Evolutionary conservation across 352 stramenopile genomes (phyloP).

Genomic region (Elongisporangium undulatum): DNA sequence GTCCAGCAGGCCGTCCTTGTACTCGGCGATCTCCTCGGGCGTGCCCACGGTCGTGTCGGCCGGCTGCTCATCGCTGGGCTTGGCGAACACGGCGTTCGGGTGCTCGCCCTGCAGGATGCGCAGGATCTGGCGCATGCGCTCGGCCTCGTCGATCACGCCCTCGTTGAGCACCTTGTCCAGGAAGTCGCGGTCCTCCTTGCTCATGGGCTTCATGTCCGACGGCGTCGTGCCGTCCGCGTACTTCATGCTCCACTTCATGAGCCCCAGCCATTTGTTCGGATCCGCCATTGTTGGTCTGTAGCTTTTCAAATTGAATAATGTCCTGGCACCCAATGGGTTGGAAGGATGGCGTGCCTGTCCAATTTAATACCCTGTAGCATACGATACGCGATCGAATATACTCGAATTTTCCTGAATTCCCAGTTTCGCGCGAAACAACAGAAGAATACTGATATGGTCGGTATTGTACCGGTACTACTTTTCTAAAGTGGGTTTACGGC

Average conservation of each 20-base stretch:
- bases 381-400: background rate
- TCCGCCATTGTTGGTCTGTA: slow-evolving; percentile 31
- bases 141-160: slow-evolving; percentile 80
- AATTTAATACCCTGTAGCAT: background rate
- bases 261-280: slow-evolving; percentile 84
- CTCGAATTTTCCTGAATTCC: background rate
- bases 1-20: slow-evolving; percentile 79
- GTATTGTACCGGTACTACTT: background rate
- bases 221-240: slow-evolving; percentile 76
- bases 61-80: slow-evolving; percentile 18
- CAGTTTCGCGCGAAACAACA: background rate
- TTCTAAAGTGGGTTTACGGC: background rate
- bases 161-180: slow-evolving; percentile 84
- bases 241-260: slow-evolving; percentile 89
- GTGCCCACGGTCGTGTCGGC: slow-evolving; percentile 19
- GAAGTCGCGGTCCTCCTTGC: slow-evolving; percentile 70
- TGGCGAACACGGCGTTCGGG: slow-evolving; percentile 61
- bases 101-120: slow-evolving; percentile 78
- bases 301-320: background rate
- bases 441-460: background rate
- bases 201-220: slow-evolving; percentile 61
- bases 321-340: background rate
- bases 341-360: background rate
- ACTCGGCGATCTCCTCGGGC: slow-evolving; percentile 65
- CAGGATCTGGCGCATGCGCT: slow-evolving; percentile 81